Conservation (phyloP, 1,284 basidiomycete species). For the Apiotrichum montevideense region DNA sequence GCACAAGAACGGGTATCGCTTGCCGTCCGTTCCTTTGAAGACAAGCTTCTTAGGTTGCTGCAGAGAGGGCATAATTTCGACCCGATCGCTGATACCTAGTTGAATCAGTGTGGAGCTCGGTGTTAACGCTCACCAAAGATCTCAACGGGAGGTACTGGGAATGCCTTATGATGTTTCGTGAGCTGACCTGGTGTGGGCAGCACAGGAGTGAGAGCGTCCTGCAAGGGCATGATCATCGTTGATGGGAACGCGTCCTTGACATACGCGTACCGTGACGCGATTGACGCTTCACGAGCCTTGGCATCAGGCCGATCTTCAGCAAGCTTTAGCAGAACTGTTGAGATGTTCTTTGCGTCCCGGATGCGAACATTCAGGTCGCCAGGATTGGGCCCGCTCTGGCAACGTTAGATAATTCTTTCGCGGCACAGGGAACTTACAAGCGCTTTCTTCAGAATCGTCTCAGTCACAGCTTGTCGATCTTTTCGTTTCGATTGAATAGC, state of each 20-base stretch:
- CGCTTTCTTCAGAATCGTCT: conserved; percentile 32
- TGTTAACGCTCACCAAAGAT: conserved; percentile 59
- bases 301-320: conserved; percentile 35
- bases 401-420: no score
- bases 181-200: conserved; percentile 67
- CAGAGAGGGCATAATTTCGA: conserved; percentile 89
- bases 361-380: conserved; percentile 42
- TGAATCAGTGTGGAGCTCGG: no score
- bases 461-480: conserved; percentile 52
- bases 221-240: conserved; percentile 77
- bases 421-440: conserved; percentile 17
- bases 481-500: conserved; percentile 77
- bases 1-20: conserved; percentile 83
- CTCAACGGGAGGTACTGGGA: conserved; percentile 68
- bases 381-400: background rate
- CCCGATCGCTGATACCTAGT: conserved; percentile 66
- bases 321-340: conserved; percentile 30
- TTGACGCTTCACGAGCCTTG: conserved; percentile 22
- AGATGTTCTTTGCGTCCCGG: conserved; percentile 38
- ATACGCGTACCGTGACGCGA: conserved; percentile 54
- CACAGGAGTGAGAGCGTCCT: conserved; percentile 84
- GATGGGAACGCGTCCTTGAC: conserved; percentile 59
- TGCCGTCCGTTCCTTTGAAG: conserved; percentile 75
- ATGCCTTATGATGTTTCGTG: conserved; percentile 68
- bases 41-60: conserved; percentile 90